Evolutionary conservation across 768 basidiomycete species (phyloP).

Genomic region (Leccinum subgranulosum): DNA sequence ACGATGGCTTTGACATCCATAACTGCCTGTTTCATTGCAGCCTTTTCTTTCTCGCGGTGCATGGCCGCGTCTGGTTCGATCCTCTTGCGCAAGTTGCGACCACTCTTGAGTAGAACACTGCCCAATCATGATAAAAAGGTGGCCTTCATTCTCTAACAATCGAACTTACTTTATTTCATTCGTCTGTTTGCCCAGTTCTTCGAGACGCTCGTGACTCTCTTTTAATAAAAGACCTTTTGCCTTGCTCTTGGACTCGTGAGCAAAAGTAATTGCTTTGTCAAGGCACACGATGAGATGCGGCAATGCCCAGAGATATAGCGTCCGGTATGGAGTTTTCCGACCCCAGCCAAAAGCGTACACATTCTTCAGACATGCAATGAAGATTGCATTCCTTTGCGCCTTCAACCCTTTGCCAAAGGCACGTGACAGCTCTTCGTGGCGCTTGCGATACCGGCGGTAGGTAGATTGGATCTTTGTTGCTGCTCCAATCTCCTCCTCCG

Average conservation of each 20-base stretch:
- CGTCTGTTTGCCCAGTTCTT: conserved; percentile 29
- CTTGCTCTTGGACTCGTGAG: conserved; percentile 28
- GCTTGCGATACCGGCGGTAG: conserved; percentile 9
- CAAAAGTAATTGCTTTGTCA: conserved; percentile 28
- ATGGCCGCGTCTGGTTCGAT: conserved; percentile 31
- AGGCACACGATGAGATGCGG: conserved; percentile 42
- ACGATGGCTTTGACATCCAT: conserved; percentile 29
- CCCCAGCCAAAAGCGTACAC: conserved; percentile 29
- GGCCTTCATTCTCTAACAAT: neutral
- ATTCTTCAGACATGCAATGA: conserved; percentile 27
- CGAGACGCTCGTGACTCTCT: conserved; percentile 35
- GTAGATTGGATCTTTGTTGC: conserved; percentile 23
- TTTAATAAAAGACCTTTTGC: conserved; percentile 29
- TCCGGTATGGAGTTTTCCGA: conserved; percentile 31
- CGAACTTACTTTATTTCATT: conserved; percentile 34
- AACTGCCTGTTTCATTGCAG: conserved; percentile 26
- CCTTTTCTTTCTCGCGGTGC: conserved; percentile 25
- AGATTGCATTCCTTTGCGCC: conserved; percentile 26
- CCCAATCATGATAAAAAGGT: neutral
- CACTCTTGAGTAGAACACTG: conserved; percentile 29
- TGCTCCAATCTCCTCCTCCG: conserved; percentile 26
- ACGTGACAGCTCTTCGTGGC: neutral
- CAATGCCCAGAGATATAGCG: conserved; percentile 36
- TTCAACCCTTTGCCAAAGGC: conserved; percentile 14
- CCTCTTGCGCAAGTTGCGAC: conserved; percentile 26